Conservation (phyloP, 2,329 filamentous ascomycete species). For the Aspergillus sp. region DNA sequence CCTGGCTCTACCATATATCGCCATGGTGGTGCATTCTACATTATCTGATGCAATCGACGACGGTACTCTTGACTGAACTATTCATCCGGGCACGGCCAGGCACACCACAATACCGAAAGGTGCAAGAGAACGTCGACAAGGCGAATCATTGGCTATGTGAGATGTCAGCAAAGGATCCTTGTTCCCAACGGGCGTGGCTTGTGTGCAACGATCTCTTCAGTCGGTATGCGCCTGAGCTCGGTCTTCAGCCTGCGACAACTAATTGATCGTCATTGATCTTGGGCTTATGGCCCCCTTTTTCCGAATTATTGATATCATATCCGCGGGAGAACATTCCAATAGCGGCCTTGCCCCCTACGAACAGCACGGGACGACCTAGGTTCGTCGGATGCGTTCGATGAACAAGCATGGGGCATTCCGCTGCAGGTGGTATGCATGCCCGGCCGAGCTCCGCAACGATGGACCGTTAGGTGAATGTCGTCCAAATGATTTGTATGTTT, state of each 20-base stretch:
- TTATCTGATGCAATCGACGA: slow-evolving; percentile 33
- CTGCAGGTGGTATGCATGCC: neutral
- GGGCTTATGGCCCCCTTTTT: neutral
- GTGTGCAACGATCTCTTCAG: slow-evolving; percentile 21
- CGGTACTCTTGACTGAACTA: slow-evolving; percentile 30
- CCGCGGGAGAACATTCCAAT: neutral
- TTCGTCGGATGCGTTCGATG: neutral
- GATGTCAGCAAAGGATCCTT: slow-evolving; percentile 27
- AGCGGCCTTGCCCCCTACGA: neutral
- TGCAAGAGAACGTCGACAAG: slow-evolving; percentile 26
- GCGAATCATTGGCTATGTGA: slow-evolving; percentile 28
- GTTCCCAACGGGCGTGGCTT: slow-evolving; percentile 28
- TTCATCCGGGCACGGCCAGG: slow-evolving; percentile 25
- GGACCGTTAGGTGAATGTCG: neutral
- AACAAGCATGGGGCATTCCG: neutral
- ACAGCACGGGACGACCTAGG: neutral
- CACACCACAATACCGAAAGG: slow-evolving; percentile 18
- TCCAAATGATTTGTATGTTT: neutral
- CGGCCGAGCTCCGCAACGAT: neutral
- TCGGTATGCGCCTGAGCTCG: slow-evolving; percentile 11
- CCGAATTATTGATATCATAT: neutral
- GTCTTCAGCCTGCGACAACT: neutral
- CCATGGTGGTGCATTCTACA: slow-evolving; percentile 38
- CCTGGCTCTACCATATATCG: slow-evolving; percentile 22
- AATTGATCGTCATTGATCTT: neutral